Conservation (phyloP, 768 basidiomycete species). For the Holtermannia corniformis region DNA sequence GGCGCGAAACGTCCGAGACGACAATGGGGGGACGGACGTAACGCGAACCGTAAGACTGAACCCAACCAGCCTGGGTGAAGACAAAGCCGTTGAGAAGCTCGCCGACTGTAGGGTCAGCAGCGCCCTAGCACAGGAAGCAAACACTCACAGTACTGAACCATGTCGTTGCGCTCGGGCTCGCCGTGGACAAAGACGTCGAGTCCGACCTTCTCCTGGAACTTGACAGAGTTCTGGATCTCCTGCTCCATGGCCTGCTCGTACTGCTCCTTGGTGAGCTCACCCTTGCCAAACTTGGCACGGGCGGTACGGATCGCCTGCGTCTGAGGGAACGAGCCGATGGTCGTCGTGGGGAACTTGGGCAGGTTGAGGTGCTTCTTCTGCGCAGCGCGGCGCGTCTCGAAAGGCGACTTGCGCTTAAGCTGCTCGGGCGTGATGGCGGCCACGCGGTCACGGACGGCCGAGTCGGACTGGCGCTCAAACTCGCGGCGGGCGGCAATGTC, state of each 20-base stretch:
- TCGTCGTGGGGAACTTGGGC: conserved; percentile 96
- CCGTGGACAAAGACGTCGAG: conserved; percentile 97
- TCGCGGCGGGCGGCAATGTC: conserved; percentile 90
- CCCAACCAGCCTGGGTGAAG: conserved; percentile 97
- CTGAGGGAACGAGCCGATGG: conserved; percentile 99
- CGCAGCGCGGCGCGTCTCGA: conserved; percentile 73
- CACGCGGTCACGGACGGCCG: conserved; percentile 88
- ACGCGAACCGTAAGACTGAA: conserved; percentile 98
- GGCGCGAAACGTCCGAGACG: conserved; percentile 93
- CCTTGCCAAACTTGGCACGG: conserved; percentile 89
- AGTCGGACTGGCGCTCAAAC: conserved; percentile 89
- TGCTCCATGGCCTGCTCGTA: conserved; percentile 98
- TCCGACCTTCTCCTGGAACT: conserved; percentile 93
- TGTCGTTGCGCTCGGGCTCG: conserved; percentile 98
- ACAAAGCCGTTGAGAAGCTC: conserved; percentile 82
- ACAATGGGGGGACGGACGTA: conserved; percentile 98
- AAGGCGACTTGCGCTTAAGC: conserved; percentile 80
- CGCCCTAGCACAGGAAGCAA: too few relatives aligned
- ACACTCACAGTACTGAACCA: conserved; percentile 99
- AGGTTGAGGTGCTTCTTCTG: conserved; percentile 82
- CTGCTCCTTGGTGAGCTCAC: conserved; percentile 69
- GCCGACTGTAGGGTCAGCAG: too few relatives aligned
- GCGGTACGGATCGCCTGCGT: conserved; percentile 98
- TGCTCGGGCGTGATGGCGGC: conserved; percentile 76
- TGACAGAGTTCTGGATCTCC: conserved; percentile 85